A percentile compares a stretch with the other conserved stretches of the same genome.
phyloP scores from a whole-genome alignment of 495 filamentous ascomycete genomes.

The Penicillium bovifimosum region DNA sequence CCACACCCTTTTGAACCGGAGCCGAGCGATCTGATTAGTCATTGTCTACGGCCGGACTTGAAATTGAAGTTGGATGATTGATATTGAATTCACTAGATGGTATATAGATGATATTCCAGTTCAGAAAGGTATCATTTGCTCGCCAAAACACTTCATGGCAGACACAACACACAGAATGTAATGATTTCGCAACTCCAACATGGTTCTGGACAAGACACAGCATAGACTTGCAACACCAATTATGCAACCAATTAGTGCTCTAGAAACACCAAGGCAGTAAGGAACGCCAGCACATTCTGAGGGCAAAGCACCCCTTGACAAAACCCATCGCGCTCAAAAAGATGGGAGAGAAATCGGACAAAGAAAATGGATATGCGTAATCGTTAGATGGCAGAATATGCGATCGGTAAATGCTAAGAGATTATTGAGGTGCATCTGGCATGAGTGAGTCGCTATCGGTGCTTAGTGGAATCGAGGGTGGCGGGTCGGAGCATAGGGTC shows the following conservation, averaged over 20 bases:
- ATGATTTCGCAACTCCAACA: neutral
- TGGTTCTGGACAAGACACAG: neutral
- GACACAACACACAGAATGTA: no score
- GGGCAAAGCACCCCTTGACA: constrained; percentile 5
- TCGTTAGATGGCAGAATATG: constrained; percentile 22
- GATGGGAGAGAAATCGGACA: constrained; percentile 15
- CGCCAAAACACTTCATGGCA: constrained; percentile 1
- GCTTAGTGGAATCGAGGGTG: constrained; percentile 23
- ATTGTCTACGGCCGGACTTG: neutral
- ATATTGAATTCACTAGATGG: constrained; percentile 1
- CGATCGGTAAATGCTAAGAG: constrained; percentile 6
- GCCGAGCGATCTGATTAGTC: neutral
- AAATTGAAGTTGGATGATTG: neutral
- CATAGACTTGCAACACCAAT: constrained; percentile 16
- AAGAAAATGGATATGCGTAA: constrained; percentile 21
- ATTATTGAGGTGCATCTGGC: constrained; percentile 34
- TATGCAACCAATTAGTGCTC: constrained; percentile 19
- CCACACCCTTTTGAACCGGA: neutral
- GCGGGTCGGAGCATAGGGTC: constrained; percentile 31
- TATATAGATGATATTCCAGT: constrained; percentile 5
- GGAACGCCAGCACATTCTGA: constrained; percentile 7
- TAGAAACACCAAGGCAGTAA: constrained; percentile 6
- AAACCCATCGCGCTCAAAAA: constrained; percentile 15
- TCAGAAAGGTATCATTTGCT: constrained; percentile 7
- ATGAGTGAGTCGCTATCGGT: constrained; percentile 37